Base-by-base conservation (phyloP, 2,329 filamentous ascomycete species). In the Drechslerella stenobrocha region DNA sequence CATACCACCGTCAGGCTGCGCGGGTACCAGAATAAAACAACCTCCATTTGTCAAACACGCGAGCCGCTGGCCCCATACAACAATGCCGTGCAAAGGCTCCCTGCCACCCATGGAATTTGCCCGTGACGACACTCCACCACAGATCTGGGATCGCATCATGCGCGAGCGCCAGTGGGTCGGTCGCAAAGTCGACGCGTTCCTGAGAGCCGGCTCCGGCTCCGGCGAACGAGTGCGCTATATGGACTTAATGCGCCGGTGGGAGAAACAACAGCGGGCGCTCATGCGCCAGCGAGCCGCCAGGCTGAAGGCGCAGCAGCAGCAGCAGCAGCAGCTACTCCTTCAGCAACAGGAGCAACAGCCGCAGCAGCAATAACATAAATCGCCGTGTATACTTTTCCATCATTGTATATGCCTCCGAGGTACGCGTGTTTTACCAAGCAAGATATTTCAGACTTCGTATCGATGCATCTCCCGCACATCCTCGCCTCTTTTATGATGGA, bases 71-170 rank as follows among this genome's bases (percentile, higher is more conserved):
- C 34, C 13, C 3, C 34, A 4, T 13, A 18, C 7, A 42, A 42
- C n/a, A 20, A 42, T 60, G 56, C 56, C 47, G 15, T 60, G 56
- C 24, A 60, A 60, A 60, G 47, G 23, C 22, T 52, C 26, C 7
- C 46, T 61, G 32, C 42, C 37, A 8, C 57, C 57, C 20, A 51
- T 61, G 11, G 30, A 45, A 13, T 50, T 35, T 32, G 57, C 48
- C n/a, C 57, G 48, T 2, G 48, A 61, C 32, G 57, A 61, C 32
- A 61, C 57, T 2, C 57, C 57, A 2, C 46, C 37, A 3, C 35
- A 40, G 35, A 26, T 61, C 18, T 61, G 57, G 57, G 20, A 52
- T 13, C 20, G 18, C 3, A 45, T 40, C 42, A 60, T 52, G 47
- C n/a, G 15, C 18, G 32, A 52, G 15, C 45, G 57, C 32, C 28